Evolutionary conservation across 2,329 filamentous ascomycete species (phyloP).

Genomic region (Claviceps capensis): DNA sequence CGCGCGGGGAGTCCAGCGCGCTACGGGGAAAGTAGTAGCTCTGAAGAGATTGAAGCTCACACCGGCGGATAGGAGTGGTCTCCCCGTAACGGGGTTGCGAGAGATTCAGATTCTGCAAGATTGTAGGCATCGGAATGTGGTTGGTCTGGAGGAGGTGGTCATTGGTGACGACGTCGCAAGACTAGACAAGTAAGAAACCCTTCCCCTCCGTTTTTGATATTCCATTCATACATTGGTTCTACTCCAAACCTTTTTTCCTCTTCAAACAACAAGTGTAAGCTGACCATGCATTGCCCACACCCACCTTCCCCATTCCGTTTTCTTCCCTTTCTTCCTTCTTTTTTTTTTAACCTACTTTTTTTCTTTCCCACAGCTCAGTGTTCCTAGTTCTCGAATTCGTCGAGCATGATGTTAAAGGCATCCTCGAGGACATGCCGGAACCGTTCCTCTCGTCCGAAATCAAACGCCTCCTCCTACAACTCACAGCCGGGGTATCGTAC

Average conservation of each 20-base stretch:
- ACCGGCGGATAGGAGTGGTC: constrained; percentile 53
- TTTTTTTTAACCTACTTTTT: background rate
- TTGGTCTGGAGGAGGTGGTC: constrained; percentile 71
- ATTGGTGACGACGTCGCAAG: constrained; percentile 48
- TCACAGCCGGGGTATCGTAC: constrained; percentile 67
- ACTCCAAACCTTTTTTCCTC: background rate
- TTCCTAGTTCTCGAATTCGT: constrained; percentile 95
- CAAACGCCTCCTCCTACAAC: constrained; percentile 78
- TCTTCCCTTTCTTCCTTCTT: background rate
- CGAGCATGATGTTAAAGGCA: constrained; percentile 88
- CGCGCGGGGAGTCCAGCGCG: constrained; percentile 62
- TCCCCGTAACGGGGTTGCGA: constrained; percentile 82
- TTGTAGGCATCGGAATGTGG: constrained; percentile 70
- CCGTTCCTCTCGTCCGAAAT: constrained; percentile 86
- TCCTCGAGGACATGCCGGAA: constrained; percentile 88
- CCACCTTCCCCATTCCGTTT: background rate
- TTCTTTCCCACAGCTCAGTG: constrained; percentile 39
- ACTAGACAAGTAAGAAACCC: constrained; percentile 35
- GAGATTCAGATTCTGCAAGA: constrained; percentile 87
- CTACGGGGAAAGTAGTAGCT: constrained; percentile 70
- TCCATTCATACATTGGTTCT: background rate
- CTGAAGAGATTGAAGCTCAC: constrained; percentile 92
- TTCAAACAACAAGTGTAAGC: background rate
- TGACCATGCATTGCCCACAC: background rate
- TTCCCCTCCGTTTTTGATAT: background rate